Evolutionary conservation across 2,329 filamentous ascomycete species (phyloP), one percentile per base, ranked within the genome.

Genomic region (Magnaporthiopsis poae): DNA sequence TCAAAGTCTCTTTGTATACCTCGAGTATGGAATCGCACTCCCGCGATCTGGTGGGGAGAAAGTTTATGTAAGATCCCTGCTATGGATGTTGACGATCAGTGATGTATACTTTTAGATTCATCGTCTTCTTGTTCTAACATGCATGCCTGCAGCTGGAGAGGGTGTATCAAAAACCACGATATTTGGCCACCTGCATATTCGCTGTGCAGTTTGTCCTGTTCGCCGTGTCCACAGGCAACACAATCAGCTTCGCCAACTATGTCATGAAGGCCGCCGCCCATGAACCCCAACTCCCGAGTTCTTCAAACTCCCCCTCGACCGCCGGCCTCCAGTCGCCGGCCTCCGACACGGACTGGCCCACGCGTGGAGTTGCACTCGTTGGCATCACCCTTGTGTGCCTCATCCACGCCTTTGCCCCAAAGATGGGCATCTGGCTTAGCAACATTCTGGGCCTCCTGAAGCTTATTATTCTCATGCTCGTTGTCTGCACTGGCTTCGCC

Each of bases 1-100:
- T 12, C 25, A 9, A 33, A 72, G 71, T 60, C 62, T 77, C 15
- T 71, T 77, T 27, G 74, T 78, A 39, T 83, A 82, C 66, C 72
- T 83, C 39, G 81, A 83, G 74, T 81, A 80, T 72, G 81, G 81
- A 56, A 81, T 79, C 64, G 80, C 80, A 3, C 76, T 83, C 61
- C 81, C 80, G 4, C 72, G 72, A 21, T 72, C 73, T 71, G 81
- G 74, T 73, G 82, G 72, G 68, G 69, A 80, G 73, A 71, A 75
- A 70, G 74, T 79, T 59, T 78, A 78, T 73, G 80, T 82, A 68
- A 74, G 80, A 64, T 21, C 15, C n/a, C 59, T 25, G 9, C 59
- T 27, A 25, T 29, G 12, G n/a, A 60, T 12, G n/a, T 29, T 60
- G n/a, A 29, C 15, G 13, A 18, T 25, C 59, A 27, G 5, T 3